Evolutionary conservation across 2,329 filamentous ascomycete species (phyloP), one percentile per base, ranked within the genome.

Genomic region (Periconia macrospinosa): DNA sequence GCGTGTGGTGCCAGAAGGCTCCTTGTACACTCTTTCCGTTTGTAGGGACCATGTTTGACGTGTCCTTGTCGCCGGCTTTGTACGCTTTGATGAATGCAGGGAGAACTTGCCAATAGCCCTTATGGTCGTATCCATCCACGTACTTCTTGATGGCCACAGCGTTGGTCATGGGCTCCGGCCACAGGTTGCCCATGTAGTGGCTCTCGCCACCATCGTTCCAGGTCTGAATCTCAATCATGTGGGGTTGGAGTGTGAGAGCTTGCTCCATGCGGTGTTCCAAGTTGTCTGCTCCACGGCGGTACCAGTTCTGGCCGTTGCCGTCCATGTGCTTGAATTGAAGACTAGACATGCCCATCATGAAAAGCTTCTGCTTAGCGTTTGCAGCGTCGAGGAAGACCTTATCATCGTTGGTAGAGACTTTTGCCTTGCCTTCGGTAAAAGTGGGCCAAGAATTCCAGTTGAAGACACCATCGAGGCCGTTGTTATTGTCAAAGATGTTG

Each of bases 171-270:
- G 67, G 61, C 35, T 76, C 73, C 1, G 55, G 53, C 72, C 74
- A 77, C 10, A 70, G 50, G n/a, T 74, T 72, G 1, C 74, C 75
- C 54, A 77, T 71, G 49, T 78, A 76, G 54, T 76, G 74, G 11
- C 61, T 61, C 49, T 77, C 74, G 1, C 73, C 73, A 0, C 66
- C 72, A 47, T 77, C 75, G 46, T 77, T 77, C 74, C 75, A 77
- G 14, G 72, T 75, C 45, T 75, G 72, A 5, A 76, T 58, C 56
- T 77, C 68, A 10, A 76, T 56, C 48, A 75, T 73, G 45, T 75
- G 71, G 2, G 75, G 74, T 45, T 71, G 62, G 10, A 76, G 33
- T 8, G 52, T 41, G 1, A 77, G 61, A 11, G 69, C 65, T 52
- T 60, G 66, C 27, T 46, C 57, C 37, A 66, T 62, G 49, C 57